These are phyloP conservation scores for Sporothrix mexicana DNA, from an alignment of 2,329 filamentous ascomycete genomes.

Conservation along the genomic window DNA sequence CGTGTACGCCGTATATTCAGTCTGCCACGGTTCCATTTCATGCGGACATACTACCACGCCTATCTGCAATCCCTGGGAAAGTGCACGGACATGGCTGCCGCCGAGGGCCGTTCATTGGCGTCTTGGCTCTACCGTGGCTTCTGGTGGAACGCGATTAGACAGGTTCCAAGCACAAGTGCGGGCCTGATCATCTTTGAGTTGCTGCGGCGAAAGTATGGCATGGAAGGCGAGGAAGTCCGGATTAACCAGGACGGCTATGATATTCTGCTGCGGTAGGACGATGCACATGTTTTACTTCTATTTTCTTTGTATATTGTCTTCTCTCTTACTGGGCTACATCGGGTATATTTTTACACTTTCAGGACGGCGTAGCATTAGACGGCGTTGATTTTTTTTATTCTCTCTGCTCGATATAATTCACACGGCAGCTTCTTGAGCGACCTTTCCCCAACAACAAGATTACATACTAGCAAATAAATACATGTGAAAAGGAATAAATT, in stretches of 20 bases:
- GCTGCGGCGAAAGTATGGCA: constrained; percentile 73
- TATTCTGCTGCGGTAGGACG: constrained; percentile 59
- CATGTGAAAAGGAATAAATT: too few relatives aligned
- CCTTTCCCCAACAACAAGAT: too few relatives aligned
- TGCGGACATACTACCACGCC: constrained; percentile 71
- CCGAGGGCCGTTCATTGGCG: constrained; percentile 61
- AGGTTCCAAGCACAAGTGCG: constrained; percentile 77
- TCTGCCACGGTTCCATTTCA: constrained; percentile 55
- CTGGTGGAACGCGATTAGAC: constrained; percentile 72
- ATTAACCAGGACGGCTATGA: constrained; percentile 74
- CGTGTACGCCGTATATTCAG: constrained; percentile 28
- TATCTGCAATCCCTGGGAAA: constrained; percentile 71
- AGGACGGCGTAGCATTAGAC: constrained; percentile 19
- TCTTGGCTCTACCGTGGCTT: constrained; percentile 75
- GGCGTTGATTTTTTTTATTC: constrained; percentile 18
- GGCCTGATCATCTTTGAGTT: constrained; percentile 81
- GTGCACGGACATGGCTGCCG: constrained; percentile 62
- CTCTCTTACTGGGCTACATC: neutral
- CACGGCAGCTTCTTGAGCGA: too few relatives aligned
- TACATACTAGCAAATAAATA: too few relatives aligned
- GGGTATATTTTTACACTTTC: neutral
- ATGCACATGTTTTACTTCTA: too few relatives aligned
- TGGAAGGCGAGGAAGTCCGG: constrained; percentile 64
- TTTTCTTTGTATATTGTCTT: neutral
- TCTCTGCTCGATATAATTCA: too few relatives aligned